Base-by-base conservation (phyloP, 768 basidiomycete species). In the Lentinula sp. region DNA sequence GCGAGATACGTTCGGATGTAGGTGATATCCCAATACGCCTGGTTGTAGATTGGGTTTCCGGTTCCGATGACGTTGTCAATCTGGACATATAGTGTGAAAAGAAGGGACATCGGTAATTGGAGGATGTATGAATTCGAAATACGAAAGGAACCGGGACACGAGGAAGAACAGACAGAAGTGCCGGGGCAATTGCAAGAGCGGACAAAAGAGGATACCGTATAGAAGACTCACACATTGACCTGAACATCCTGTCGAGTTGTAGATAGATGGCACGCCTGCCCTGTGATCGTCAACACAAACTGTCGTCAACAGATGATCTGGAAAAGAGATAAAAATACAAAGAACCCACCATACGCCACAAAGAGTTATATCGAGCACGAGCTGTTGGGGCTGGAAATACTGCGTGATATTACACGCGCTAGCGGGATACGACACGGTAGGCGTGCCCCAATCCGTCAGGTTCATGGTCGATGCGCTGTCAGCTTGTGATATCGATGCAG, bases 1-100 rank as follows among this genome's bases (percentile, higher is more conserved):
- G 74, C 79, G 18, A 76, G 77, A 62, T 79, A 84, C 35, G 81
- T 79, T 18, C 84, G 84, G 49, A 88, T 72, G 60, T 82, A 82
- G 43, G 78, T 76, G 67, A 88, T 76, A 70, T 87, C 85, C 65
- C 86, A 89, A 72, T 83, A 85, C 1, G 85, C 84, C 10, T 77
- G 64, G 70, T 82, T 82, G 70, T 78, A 86, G 57, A 78, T 78
- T 58, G 78, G 76, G 16, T 52, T 60, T 51, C 83, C 83, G 7
- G 79, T 71, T 12, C 84, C 82, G 4, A 81, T 76, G 23, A 87
- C 85, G 66, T 80, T 80, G 67, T 82, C 79, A 28, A 78, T 73
- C 68, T 86, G 32, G 37, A 8, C 7, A 28, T 35, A 6, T 4
- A 7, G 39, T 6, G 41, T 20, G n/a, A 3, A 46, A 43, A n/a